Evolutionary conservation across 768 basidiomycete species (phyloP).

Genomic region (Boletus vinaceobasis): DNA sequence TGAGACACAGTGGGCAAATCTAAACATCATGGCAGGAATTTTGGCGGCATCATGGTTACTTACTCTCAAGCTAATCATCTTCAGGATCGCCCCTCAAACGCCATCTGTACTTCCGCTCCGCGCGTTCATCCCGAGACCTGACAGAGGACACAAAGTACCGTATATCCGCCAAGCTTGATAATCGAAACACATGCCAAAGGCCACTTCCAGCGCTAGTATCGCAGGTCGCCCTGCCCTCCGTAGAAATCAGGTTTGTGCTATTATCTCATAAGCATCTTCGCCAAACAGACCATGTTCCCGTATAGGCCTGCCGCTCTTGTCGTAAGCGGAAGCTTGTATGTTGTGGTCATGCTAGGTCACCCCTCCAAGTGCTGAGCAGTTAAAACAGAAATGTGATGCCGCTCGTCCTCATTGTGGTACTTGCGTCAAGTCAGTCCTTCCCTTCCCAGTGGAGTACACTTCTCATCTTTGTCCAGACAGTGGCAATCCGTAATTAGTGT

Average conservation of each 20-base stretch:
- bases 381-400: constrained; percentile 79
- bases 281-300: not conserved
- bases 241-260: constrained; percentile 62
- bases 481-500: constrained; percentile 82
- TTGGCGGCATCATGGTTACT: not conserved
- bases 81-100: not conserved
- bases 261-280: constrained; percentile 6
- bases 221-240: constrained; percentile 63
- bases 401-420: constrained; percentile 82
- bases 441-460: not conserved
- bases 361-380: constrained; percentile 5
- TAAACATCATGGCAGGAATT: constrained; percentile 13
- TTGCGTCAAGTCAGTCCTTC: constrained; percentile 68
- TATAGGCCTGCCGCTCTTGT: constrained; percentile 75
- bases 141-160: constrained; percentile 3
- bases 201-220: constrained; percentile 32
- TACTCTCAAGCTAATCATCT: not conserved
- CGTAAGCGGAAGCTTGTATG: constrained; percentile 81
- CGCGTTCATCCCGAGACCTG: not conserved
- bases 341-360: constrained; percentile 5
- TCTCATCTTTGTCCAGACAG: constrained; percentile 45
- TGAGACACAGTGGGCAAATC: constrained; percentile 19
- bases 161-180: not conserved
- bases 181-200: constrained; percentile 60
- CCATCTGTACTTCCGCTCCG: not conserved